Base-by-base conservation (phyloP, 192 early-diverging fungal genomes). In the Obelidium mucronatum region DNA sequence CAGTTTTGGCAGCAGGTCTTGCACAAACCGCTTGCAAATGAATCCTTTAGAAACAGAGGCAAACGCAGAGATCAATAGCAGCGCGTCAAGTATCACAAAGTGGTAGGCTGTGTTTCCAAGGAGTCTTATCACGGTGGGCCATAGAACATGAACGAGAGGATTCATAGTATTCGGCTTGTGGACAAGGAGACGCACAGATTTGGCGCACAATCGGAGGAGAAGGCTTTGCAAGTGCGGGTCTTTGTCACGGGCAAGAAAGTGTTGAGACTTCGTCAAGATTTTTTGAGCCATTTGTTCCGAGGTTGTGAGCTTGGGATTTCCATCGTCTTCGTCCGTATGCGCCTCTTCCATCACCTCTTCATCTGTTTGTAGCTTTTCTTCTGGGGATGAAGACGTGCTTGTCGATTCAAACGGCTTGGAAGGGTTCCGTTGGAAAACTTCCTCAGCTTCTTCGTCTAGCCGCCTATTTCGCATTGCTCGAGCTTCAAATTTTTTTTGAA, bases 61-160 rank as follows among this genome's bases (percentile, higher is more conserved):
- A 48, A 74, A 74, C 42, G 56, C 36, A 22, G 56, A n/a, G 40
- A 74, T 48, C 1, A 74, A 59, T 13, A 34, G 24, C 52, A 85
- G 13, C n/a, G 84, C 78, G 31, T 80, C 79, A 31, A 64, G 34
- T 33, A 77, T 78, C 22, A 85, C 84, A 55, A 40, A 85, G 40
- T 74, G 69, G 34, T 80, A 55, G 3, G 30, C 13, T 48, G 44
- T 28, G 42, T 80, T 81, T 26, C 53, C 48, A 5, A 78, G 40
- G 31, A 77, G 75, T 2, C 55, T 33, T 1, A 74, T 33, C 28
- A 85, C 30, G 8, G 62, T 24, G 1, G 79, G 76, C 84, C 84
- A 85, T 22, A 82, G 48, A 19, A 33, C 37, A 67, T 85, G 84
- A n/a, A 82, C 73, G 22, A 67, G 39, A 0, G 80, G 78, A 48